Conservation (phyloP, 208 protist genomes). For the Crithidia sp. region DNA sequence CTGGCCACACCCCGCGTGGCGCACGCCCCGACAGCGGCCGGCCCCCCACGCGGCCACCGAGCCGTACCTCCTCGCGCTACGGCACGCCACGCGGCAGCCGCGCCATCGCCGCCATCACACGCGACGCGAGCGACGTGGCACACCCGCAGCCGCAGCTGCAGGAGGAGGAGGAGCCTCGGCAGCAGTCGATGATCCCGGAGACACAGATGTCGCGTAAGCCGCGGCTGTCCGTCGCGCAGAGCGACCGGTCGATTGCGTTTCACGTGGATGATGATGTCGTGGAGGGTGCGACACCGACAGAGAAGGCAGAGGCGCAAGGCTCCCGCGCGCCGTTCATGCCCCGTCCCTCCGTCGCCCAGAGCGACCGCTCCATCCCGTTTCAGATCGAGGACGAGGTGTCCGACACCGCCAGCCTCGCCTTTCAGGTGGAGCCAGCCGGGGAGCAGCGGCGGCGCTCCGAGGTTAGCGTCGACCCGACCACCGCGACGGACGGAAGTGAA, state of each 20-base stretch:
- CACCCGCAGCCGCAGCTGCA: not conserved
- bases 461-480: not conserved
- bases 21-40: conserved; percentile 20
- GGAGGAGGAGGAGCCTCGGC: not conserved
- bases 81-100: conserved; percentile 17
- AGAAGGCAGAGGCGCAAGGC: not conserved
- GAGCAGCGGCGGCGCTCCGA: not conserved
- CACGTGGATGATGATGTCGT: not conserved
- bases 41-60: conserved; percentile 32
- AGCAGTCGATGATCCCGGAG: conserved; percentile 10
- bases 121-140: not conserved
- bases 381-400: conserved; percentile 14
- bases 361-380: conserved; percentile 18
- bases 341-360: conserved; percentile 17
- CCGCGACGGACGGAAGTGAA: conserved; percentile 18
- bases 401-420: conserved; percentile 18
- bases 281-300: not conserved
- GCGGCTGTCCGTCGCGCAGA: conserved; percentile 8
- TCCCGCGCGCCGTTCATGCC: not conserved
- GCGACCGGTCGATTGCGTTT: conserved; percentile 18
- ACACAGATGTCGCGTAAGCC: not conserved
- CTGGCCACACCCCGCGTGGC: conserved; percentile 33
- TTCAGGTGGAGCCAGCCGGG: conserved; percentile 25
- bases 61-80: conserved; percentile 32
- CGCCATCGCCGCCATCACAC: not conserved